Percentiles rank a stretch among this genome's conserved stretches.
phyloP scores from a whole-genome alignment of 176 grass and related monocot genomes.

The Puccinellia tenuiflora region DNA sequence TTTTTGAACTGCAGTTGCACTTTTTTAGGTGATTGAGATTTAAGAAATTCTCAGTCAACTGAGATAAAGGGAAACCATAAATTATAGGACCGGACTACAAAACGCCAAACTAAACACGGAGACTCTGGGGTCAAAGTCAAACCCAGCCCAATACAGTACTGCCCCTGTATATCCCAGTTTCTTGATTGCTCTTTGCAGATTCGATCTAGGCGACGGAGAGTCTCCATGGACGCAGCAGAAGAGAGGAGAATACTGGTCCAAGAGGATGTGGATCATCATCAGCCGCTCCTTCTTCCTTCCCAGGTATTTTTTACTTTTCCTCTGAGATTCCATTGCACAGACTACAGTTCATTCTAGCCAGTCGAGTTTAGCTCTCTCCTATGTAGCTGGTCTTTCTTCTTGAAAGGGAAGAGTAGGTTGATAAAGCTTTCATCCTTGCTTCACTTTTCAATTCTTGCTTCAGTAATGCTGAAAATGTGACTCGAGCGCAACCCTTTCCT shows the following conservation, averaged over 20 bases:
- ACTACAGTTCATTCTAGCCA: not conserved
- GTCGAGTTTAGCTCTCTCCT: not conserved
- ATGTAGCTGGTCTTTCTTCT: too few relatives aligned
- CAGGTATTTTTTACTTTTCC: not conserved
- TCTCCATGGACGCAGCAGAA: not conserved
- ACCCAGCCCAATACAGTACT: not conserved
- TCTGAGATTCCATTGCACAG: not conserved
- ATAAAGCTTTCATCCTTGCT: not conserved
- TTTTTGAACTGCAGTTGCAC: too few relatives aligned
- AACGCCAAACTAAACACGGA: not conserved
- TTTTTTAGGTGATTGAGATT: too few relatives aligned
- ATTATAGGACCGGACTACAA: not conserved
- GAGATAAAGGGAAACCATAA: too few relatives aligned
- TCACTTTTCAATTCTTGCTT: not conserved
- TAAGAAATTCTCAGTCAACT: too few relatives aligned
- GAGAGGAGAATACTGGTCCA: constrained; percentile 11
- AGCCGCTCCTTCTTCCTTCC: constrained; percentile 1
- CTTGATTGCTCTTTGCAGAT: not conserved
- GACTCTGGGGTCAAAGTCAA: not conserved
- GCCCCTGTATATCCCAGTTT: not conserved
- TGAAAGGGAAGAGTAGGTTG: not conserved
- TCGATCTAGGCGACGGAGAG: not conserved
- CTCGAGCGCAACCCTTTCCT: not conserved
- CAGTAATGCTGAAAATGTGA: not conserved
- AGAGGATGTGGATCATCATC: constrained; percentile 23